phyloP scores from a whole-genome alignment of 106 monocot genomes.

The Platanthera guangdongensis region DNA sequence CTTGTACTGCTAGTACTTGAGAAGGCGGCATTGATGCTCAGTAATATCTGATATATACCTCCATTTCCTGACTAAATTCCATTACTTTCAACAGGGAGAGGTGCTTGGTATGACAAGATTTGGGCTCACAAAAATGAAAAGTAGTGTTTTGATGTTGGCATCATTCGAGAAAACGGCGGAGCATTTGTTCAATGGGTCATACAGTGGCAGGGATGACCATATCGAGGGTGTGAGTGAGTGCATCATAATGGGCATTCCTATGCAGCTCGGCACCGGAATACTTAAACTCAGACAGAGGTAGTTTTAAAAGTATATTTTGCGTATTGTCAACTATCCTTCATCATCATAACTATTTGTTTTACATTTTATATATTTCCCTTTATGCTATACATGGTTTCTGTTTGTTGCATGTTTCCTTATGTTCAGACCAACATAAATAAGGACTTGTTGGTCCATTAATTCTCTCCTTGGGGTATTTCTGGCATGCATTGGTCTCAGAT shows the following conservation, averaged over 20 bases:
- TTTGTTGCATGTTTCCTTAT: too few relatives aligned
- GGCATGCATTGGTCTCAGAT: too few relatives aligned
- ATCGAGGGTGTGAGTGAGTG: constrained; percentile 94
- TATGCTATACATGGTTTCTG: too few relatives aligned
- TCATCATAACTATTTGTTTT: too few relatives aligned
- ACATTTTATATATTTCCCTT: too few relatives aligned
- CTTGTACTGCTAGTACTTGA: background rate
- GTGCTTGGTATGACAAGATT: constrained; percentile 87
- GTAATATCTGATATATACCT: background rate
- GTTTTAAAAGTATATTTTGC: background rate
- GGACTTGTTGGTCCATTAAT: too few relatives aligned
- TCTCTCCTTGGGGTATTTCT: too few relatives aligned
- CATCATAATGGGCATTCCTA: constrained; percentile 95
- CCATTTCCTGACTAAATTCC: background rate
- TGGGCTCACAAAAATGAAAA: constrained; percentile 92
- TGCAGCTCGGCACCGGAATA: constrained; percentile 88
- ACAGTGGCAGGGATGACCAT: constrained; percentile 70
- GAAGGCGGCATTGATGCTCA: background rate
- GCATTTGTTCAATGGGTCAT: constrained; percentile 83
- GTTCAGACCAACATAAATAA: too few relatives aligned
- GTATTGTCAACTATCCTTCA: too few relatives aligned
- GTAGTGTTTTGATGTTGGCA: constrained; percentile 90
- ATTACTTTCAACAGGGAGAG: constrained; percentile 58
- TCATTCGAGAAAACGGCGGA: constrained; percentile 94
- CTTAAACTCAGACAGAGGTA: constrained; percentile 94